Evolutionary conservation across 352 stramenopile genomes (phyloP).

Genomic region (Phytophthora tentaculata): DNA sequence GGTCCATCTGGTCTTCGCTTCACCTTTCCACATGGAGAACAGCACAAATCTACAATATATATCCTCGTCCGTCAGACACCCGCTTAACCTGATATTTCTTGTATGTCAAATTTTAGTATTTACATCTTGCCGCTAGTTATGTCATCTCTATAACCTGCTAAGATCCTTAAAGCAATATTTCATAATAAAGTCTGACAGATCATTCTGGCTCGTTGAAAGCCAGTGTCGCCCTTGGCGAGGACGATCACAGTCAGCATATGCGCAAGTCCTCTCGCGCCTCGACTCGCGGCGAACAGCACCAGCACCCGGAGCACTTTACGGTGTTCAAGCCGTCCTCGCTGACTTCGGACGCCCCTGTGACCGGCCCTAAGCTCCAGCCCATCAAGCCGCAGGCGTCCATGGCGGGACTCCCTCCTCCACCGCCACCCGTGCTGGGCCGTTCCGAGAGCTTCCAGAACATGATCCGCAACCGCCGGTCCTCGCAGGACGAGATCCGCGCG

Average conservation of each 20-base stretch:
- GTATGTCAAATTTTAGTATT: neutral
- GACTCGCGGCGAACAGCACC: conserved; percentile 22
- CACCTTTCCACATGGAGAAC: conserved; percentile 14
- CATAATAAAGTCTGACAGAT: conserved; percentile 6
- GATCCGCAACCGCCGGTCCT: conserved; percentile 47
- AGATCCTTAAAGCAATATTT: neutral
- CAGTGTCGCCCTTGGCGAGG: conserved; percentile 21
- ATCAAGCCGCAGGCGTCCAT: conserved; percentile 35
- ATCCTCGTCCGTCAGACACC: neutral
- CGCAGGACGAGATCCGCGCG: conserved; percentile 78
- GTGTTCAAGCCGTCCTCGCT: conserved; percentile 15
- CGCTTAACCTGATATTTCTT: conserved; percentile 3
- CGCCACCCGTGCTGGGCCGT: conserved; percentile 6
- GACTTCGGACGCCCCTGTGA: conserved; percentile 16
- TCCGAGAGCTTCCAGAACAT: conserved; percentile 27
- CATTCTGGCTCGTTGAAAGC: conserved; percentile 31
- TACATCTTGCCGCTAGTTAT: neutral
- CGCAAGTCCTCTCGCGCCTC: conserved; percentile 39
- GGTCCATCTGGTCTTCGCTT: conserved; percentile 29
- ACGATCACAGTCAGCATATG: conserved; percentile 22
- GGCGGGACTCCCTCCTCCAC: conserved; percentile 19
- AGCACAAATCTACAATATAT: neutral
- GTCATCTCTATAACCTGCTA: neutral
- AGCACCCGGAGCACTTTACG: conserved; percentile 2
- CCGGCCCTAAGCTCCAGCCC: conserved; percentile 36